Evolutionary conservation across 1,284 basidiomycete genomes (phyloP).

Genomic region (Xanthoconium separans): DNA sequence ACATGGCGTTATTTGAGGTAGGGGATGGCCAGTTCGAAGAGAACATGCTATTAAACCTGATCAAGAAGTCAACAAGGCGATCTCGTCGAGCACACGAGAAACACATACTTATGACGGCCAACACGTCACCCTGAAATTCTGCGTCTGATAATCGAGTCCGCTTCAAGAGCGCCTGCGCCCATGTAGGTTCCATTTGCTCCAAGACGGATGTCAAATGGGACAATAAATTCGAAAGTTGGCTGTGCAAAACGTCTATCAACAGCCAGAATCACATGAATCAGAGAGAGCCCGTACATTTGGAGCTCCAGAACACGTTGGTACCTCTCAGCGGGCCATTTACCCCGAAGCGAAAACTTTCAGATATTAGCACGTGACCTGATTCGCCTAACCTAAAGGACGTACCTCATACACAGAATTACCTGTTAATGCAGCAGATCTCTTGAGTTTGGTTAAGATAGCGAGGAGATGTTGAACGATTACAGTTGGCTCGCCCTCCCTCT

Average conservation of each 20-base stretch:
- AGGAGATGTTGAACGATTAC: constrained; percentile 57
- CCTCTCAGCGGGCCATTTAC: constrained; percentile 66
- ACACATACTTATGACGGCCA: constrained; percentile 74
- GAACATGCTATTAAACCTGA: constrained; percentile 68
- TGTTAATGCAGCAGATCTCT: constrained; percentile 52
- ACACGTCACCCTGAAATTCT: constrained; percentile 80
- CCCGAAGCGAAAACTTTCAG: constrained; percentile 63
- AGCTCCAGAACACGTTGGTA: constrained; percentile 66
- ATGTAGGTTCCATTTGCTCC: constrained; percentile 65
- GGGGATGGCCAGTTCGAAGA: constrained; percentile 67
- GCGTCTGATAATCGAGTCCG: constrained; percentile 77
- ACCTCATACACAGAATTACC: constrained; percentile 70
- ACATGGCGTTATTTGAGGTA: constrained; percentile 86
- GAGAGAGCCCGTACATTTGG: constrained; percentile 48
- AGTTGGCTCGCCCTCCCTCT: constrained; percentile 44
- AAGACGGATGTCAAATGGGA: constrained; percentile 66
- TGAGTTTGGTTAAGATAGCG: constrained; percentile 65
- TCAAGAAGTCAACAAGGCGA: neutral
- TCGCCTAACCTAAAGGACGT: no score
- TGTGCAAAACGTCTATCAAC: neutral
- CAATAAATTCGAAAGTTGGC: constrained; percentile 59
- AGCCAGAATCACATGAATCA: neutral
- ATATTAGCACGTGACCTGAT: neutral
- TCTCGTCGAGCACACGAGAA: neutral
- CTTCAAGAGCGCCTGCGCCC: constrained; percentile 74